Percentiles rank a stretch among this genome's conserved stretches.
These are phyloP conservation scores for Juncus inflexus DNA, from an alignment of 176 grass and related monocot genomes.

Conservation along the genomic window DNA sequence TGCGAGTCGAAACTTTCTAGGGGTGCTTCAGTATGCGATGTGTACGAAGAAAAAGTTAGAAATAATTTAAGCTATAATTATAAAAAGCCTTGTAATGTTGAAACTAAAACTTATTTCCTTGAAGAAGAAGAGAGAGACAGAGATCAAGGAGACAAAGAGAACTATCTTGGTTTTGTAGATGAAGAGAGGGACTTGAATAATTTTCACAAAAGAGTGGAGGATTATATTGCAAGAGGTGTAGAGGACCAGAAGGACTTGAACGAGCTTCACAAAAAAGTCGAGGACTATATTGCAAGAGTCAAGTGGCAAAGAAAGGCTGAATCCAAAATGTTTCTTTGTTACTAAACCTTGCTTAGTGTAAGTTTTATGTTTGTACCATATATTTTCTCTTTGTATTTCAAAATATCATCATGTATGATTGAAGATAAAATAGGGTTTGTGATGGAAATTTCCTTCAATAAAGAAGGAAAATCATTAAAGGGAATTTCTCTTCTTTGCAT, in stretches of 20 bases:
- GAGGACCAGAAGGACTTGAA: conserved; percentile 34
- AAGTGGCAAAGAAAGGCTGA: conserved; percentile 78
- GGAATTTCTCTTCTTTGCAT: conserved; percentile 26
- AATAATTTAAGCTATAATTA: conserved; percentile 12
- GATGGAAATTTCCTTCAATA: conserved; percentile 10
- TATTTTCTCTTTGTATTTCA: background rate
- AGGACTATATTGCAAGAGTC: conserved; percentile 91
- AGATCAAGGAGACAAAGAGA: conserved; percentile 1
- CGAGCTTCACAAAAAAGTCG: conserved; percentile 77
- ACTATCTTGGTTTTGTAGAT: conserved; percentile 1
- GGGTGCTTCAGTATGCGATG: conserved; percentile 26
- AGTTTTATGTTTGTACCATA: conserved; percentile 35
- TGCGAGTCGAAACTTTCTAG: conserved; percentile 54
- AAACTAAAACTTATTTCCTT: conserved; percentile 22
- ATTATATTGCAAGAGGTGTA: conserved; percentile 69
- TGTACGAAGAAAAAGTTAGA: conserved; percentile 51
- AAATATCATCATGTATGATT: background rate
- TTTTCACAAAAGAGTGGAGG: conserved; percentile 75
- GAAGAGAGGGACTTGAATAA: conserved; percentile 42
- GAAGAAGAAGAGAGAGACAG: conserved; percentile 10
- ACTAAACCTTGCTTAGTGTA: conserved; percentile 30
- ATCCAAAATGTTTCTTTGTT: conserved; percentile 57
- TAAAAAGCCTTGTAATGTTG: background rate
- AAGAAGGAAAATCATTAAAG: background rate
- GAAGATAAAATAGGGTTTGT: background rate